Evolutionary conservation across 225 moss, liverwort and hornwort genomes (phyloP).

Genomic region (Antitrichia curtipendula): DNA sequence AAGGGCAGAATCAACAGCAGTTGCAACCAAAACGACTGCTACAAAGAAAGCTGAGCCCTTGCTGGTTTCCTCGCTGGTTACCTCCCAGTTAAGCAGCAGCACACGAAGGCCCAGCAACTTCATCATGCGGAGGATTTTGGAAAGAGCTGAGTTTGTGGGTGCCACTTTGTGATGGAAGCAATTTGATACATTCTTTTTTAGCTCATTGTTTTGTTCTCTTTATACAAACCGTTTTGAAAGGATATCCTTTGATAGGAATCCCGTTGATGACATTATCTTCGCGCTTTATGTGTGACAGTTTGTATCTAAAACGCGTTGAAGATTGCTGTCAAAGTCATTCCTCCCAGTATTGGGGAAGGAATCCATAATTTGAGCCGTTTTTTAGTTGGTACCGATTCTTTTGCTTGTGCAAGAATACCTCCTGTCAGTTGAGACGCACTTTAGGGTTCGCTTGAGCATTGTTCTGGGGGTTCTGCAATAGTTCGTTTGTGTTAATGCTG

Average conservation of each 20-base stretch:
- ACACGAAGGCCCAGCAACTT: slow-evolving; percentile 23
- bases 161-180: slow-evolving; percentile 2
- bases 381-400: neutral
- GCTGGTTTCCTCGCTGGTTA: neutral
- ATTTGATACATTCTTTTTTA: neutral
- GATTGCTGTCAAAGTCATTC: neutral
- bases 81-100: slow-evolving; percentile 14
- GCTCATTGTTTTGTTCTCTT: neutral
- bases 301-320: neutral
- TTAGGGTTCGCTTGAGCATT: neutral
- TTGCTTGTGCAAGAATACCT: neutral
- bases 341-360: neutral
- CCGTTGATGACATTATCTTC: neutral
- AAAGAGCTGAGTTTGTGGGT: slow-evolving; percentile 25
- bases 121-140: slow-evolving; percentile 42
- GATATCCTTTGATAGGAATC: neutral
- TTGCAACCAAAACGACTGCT: neutral
- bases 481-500: neutral
- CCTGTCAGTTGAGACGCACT: neutral
- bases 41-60: slow-evolving; percentile 1
- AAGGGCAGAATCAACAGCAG: slow-evolving; percentile 6
- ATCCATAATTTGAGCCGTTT: neutral
- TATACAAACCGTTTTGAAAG: neutral
- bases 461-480: neutral
- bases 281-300: neutral